Conservation (phyloP, 768 basidiomycete species). For the Russula abietina region DNA sequence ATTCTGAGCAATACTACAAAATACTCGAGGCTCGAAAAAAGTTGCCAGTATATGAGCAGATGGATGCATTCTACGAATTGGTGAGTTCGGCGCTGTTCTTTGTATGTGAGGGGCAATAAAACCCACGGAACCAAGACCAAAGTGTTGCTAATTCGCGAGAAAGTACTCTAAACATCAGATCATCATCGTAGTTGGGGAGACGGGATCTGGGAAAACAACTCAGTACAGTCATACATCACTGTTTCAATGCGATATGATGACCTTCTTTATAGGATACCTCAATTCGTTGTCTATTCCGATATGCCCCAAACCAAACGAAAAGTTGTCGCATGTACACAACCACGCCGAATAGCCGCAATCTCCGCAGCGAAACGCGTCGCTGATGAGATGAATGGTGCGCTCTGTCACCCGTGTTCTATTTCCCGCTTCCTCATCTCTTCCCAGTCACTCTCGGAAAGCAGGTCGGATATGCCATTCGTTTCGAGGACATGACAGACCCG, state of each 20-base stretch:
- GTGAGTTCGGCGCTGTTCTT: slow-evolving; percentile 42
- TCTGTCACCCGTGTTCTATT: not conserved
- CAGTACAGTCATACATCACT: slow-evolving; percentile 51
- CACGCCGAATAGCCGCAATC: slow-evolving; percentile 97
- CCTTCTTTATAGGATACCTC: slow-evolving; percentile 67
- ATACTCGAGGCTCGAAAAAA: slow-evolving; percentile 81
- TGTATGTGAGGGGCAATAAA: slow-evolving; percentile 29
- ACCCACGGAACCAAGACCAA: slow-evolving; percentile 24
- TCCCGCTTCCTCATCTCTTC: slow-evolving; percentile 10
- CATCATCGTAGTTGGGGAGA: slow-evolving; percentile 88
- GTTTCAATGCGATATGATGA: not conserved
- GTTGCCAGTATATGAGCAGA: slow-evolving; percentile 85
- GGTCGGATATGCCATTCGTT: no score
- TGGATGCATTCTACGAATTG: slow-evolving; percentile 90
- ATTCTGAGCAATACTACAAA: slow-evolving; percentile 74
- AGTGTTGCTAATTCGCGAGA: slow-evolving; percentile 29
- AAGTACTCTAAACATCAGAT: slow-evolving; percentile 79
- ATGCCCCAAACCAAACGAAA: slow-evolving; percentile 84
- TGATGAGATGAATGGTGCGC: slow-evolving; percentile 96
- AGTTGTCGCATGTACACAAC: no score
- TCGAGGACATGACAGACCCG: no score
- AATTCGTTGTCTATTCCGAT: slow-evolving; percentile 92
- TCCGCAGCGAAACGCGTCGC: slow-evolving; percentile 97
- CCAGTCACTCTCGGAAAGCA: no score
- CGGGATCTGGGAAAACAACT: slow-evolving; percentile 93